These are phyloP conservation scores for Ceratobasidium sp. DNA, from an alignment of 1,284 basidiomycete genomes.

Conservation along the genomic window DNA sequence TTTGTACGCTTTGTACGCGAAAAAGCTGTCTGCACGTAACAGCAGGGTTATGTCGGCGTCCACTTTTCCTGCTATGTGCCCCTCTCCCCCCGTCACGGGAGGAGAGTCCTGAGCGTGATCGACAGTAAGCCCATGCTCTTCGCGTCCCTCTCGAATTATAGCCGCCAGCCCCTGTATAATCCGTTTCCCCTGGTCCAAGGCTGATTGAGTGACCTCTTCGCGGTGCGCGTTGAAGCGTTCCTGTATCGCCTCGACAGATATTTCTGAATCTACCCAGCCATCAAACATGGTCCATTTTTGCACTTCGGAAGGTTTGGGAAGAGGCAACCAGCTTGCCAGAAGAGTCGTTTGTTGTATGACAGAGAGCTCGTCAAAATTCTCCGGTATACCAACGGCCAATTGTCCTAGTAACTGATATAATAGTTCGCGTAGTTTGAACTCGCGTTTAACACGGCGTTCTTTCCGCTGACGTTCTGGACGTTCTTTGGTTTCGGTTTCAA, in stretches of 20 bases:
- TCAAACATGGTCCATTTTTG: background rate
- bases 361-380: background rate
- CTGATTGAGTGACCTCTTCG: background rate
- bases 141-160: background rate
- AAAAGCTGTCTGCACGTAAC: background rate
- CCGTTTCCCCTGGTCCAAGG: background rate
- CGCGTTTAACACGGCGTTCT: background rate
- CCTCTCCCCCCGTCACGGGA: background rate
- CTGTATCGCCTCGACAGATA: background rate
- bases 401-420: background rate
- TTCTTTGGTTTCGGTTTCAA: slow-evolving; percentile 1
- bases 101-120: background rate
- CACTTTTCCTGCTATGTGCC: background rate
- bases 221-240: background rate
- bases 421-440: background rate
- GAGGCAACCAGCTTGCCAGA: background rate
- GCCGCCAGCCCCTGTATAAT: background rate
- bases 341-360: background rate
- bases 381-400: background rate
- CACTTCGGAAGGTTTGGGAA: background rate
- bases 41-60: background rate
- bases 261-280: background rate
- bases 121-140: background rate
- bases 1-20: background rate
- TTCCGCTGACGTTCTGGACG: background rate